These are phyloP conservation scores for Arabidopsis hybrid DNA, from an alignment of 441 rosid species.

Conservation along the genomic window DNA sequence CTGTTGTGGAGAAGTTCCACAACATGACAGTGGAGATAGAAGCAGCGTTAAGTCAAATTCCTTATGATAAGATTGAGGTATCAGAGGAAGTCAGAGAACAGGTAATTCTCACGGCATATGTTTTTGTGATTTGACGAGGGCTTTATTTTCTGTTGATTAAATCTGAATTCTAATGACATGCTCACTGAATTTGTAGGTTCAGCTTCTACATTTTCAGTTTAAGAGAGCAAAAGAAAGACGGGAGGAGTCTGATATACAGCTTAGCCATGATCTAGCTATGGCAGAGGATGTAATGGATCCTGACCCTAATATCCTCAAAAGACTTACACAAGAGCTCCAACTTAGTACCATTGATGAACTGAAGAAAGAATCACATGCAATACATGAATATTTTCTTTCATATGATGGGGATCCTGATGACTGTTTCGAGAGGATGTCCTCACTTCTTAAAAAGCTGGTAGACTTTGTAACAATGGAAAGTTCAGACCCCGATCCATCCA, in stretches of 20 bases:
- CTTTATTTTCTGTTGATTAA: background rate
- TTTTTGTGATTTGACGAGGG: background rate
- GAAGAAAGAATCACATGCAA: constrained; percentile 76
- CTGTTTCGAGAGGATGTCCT: constrained; percentile 64
- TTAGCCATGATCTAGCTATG: constrained; percentile 68
- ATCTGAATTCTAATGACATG: constrained; percentile 9
- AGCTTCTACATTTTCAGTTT: constrained; percentile 87
- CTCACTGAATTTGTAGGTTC: constrained; percentile 54
- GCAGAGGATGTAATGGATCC: constrained; percentile 65
- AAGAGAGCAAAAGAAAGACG: constrained; percentile 76
- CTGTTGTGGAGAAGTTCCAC: constrained; percentile 55
- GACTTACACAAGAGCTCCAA: constrained; percentile 84
- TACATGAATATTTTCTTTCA: constrained; percentile 73
- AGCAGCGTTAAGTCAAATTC: constrained; percentile 69
- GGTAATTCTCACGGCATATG: constrained; percentile 49
- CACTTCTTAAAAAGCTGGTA: constrained; percentile 75
- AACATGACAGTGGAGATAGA: constrained; percentile 67
- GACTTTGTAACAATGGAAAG: constrained; percentile 61
- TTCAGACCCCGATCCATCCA: constrained; percentile 58
- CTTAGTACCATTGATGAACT: constrained; percentile 78
- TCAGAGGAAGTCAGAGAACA: constrained; percentile 91
- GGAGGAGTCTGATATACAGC: constrained; percentile 67
- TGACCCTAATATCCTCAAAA: constrained; percentile 62
- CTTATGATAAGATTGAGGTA: constrained; percentile 62
- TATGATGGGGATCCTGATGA: constrained; percentile 70